A percentile compares a stretch with the other conserved stretches of the same genome.
phyloP scores from a whole-genome alignment of 2,329 filamentous ascomycete species.

The Pestalotiopsis fici region DNA sequence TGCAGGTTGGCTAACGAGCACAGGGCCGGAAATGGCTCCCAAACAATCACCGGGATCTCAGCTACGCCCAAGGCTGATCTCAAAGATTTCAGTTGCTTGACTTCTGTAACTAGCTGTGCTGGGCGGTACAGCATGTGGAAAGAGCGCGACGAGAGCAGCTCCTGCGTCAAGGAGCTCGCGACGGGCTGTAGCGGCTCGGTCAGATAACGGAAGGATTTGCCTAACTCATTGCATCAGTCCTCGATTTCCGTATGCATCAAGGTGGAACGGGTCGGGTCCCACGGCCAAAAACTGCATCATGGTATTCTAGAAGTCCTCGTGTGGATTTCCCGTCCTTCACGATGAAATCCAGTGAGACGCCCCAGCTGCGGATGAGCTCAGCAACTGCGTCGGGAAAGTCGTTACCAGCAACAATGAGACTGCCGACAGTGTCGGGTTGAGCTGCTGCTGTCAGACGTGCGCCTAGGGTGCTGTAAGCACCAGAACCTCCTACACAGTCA shows the following conservation, averaged over 20 bases:
- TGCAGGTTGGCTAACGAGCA: slow-evolving; percentile 24
- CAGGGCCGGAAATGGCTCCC: slow-evolving; percentile 16
- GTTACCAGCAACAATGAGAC: slow-evolving; percentile 12
- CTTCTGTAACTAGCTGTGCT: slow-evolving; percentile 14
- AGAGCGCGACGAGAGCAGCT: slow-evolving; percentile 14
- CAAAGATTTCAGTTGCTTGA: slow-evolving; percentile 19
- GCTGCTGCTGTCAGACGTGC: slow-evolving; percentile 10
- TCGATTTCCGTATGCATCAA: neutral
- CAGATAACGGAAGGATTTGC: slow-evolving; percentile 21
- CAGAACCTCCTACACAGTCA: slow-evolving; percentile 32
- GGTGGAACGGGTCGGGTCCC: neutral
- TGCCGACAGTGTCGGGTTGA: slow-evolving; percentile 4
- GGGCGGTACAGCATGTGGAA: slow-evolving; percentile 27
- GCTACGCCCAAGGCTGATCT: slow-evolving; percentile 1
- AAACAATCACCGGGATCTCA: slow-evolving; percentile 11
- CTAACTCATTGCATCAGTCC: slow-evolving; percentile 7
- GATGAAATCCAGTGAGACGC: slow-evolving; percentile 4
- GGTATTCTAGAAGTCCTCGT: slow-evolving; percentile 14
- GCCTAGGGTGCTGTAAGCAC: slow-evolving; percentile 22
- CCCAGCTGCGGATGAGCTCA: neutral
- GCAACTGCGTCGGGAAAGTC: slow-evolving; percentile 14
- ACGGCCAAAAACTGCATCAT: slow-evolving; percentile 29
- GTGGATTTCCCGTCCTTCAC: slow-evolving; percentile 11
- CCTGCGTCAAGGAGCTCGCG: slow-evolving; percentile 11
- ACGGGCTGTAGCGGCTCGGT: slow-evolving; percentile 17